phyloP scores from a whole-genome alignment of 2,329 filamentous ascomycete genomes.

The Aspergillus sojae region DNA sequence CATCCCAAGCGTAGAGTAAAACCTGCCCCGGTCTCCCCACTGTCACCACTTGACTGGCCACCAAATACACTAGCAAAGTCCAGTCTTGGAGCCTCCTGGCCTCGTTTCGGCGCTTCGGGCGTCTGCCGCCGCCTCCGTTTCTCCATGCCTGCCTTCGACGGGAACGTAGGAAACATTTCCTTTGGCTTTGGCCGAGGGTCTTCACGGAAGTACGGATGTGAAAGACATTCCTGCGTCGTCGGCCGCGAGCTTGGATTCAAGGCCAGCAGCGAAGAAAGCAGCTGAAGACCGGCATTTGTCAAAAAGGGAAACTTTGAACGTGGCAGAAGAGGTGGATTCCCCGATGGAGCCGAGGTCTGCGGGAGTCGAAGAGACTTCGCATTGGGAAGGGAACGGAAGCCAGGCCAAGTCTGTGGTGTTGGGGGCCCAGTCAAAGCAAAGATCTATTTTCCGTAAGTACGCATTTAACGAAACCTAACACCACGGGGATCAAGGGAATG shows the following conservation, averaged over 20 bases:
- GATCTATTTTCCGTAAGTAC: slow-evolving; percentile 53
- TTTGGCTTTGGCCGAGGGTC: slow-evolving; percentile 87
- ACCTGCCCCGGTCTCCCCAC: slow-evolving; percentile 63
- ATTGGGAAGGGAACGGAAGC: slow-evolving; percentile 84
- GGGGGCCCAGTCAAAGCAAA: slow-evolving; percentile 89
- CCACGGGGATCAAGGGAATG: neutral
- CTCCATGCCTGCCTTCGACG: slow-evolving; percentile 91
- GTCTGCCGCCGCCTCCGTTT: slow-evolving; percentile 70
- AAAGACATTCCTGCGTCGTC: slow-evolving; percentile 71
- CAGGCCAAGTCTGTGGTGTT: slow-evolving; percentile 79
- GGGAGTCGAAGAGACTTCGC: slow-evolving; percentile 77
- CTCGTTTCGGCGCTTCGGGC: slow-evolving; percentile 81
- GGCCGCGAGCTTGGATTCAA: slow-evolving; percentile 75
- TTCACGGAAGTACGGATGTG: slow-evolving; percentile 83
- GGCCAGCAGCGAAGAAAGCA: slow-evolving; percentile 71
- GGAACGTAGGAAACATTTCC: slow-evolving; percentile 95
- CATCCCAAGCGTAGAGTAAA: slow-evolving; percentile 62
- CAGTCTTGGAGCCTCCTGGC: slow-evolving; percentile 64
- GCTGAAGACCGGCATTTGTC: slow-evolving; percentile 70
- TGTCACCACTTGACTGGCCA: slow-evolving; percentile 65
- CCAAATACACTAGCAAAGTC: slow-evolving; percentile 75
- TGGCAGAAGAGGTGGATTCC: slow-evolving; percentile 55
- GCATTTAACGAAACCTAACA: neutral
- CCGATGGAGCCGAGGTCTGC: slow-evolving; percentile 39
- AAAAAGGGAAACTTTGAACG: slow-evolving; percentile 80